Evolutionary conservation across 2,329 filamentous ascomycete genomes (phyloP), one percentile per base, ranked within the genome.

Genomic region (Cladosporium halotolerans): DNA sequence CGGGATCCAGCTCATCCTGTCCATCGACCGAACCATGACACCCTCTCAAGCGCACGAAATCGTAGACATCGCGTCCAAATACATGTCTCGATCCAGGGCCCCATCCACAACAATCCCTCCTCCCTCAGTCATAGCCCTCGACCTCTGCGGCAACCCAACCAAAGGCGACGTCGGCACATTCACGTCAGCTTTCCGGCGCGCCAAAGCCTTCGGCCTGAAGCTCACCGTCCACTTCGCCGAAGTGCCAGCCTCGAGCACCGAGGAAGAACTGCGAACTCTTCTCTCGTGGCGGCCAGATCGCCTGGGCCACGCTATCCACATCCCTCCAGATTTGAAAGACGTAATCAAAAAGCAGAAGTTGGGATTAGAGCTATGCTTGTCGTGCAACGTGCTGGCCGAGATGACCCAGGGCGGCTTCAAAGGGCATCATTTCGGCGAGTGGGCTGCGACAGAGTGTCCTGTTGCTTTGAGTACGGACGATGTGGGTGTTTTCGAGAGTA

Each of bases 181-280:
- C 65, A 71, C 73, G 1, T 70, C 76, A 0, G 78, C 82, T 0
- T 86, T 93, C 59, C 61, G 66, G 1, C 71, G 74, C 52, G 86
- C 85, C 4, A 78, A 75, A 55, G 66, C 63, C 0, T 64, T 75
- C 1, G 80, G 79, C 0, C 67, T 93, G 13, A 77, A 77, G 1
- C 69, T 89, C 23, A 91, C 88, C 0, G 70, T 92, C 49, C 89
- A 93, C 67, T 93, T 93, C 65, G 89, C 85, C 2, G 89, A 93
- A 69, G 77, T 80, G 1, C 74, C 78, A 42, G 71, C 72, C 2
- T 84, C 81, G 8, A 78, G 78, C 0, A 76, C 76, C 2, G 72
- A 76, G 2, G 67, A 71, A 6, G 88, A 93, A 71, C 73, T 92
- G 11, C 66, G 73, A 10, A 79, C 77, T 1, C 69, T 93, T 50